These are phyloP conservation scores for Phlyctochytrium planicorne DNA, from an alignment of 192 early-diverging fungal genomes.

Conservation along the genomic window DNA sequence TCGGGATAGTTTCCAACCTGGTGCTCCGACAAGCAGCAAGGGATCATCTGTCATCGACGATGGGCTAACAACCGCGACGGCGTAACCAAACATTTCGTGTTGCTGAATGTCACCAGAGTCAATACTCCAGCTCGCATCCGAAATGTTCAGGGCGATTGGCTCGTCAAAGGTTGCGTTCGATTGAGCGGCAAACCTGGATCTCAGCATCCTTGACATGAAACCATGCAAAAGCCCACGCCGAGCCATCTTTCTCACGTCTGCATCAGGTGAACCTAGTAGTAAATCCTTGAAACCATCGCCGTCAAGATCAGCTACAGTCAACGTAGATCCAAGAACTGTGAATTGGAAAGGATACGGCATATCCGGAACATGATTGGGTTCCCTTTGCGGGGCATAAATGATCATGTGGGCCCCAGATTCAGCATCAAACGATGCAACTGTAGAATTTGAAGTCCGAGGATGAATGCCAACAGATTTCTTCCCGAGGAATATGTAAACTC, in stretches of 20 bases:
- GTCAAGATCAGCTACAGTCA: slow-evolving; percentile 18
- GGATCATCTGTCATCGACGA: neutral
- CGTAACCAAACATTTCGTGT: slow-evolving; percentile 20
- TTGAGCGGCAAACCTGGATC: too few species aligned
- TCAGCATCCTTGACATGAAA: slow-evolving; percentile 3
- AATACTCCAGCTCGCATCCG: slow-evolving; percentile 11
- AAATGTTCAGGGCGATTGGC: neutral
- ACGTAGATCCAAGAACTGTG: slow-evolving; percentile 7
- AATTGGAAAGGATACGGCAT: neutral
- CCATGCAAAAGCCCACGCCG: slow-evolving; percentile 17
- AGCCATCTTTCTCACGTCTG: slow-evolving; percentile 1
- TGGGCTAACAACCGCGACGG: neutral
- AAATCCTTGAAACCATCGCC: slow-evolving; percentile 17
- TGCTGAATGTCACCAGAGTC: neutral
- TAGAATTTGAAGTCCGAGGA: neutral
- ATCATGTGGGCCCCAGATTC: slow-evolving; percentile 12
- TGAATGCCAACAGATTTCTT: neutral
- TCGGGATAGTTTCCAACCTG: slow-evolving; percentile 16
- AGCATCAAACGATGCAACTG: slow-evolving; percentile 1
- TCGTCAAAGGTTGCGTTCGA: slow-evolving; percentile 4
- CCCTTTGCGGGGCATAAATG: neutral
- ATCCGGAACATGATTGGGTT: neutral
- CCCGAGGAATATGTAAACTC: slow-evolving; percentile 26
- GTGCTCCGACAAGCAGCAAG: slow-evolving; percentile 9
- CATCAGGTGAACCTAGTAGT: slow-evolving; percentile 21